Percentiles rank a stretch among this genome's conserved stretches.
Conservation (phyloP, 768 basidiomycete species). For the Fomitopsis serialis region DNA sequence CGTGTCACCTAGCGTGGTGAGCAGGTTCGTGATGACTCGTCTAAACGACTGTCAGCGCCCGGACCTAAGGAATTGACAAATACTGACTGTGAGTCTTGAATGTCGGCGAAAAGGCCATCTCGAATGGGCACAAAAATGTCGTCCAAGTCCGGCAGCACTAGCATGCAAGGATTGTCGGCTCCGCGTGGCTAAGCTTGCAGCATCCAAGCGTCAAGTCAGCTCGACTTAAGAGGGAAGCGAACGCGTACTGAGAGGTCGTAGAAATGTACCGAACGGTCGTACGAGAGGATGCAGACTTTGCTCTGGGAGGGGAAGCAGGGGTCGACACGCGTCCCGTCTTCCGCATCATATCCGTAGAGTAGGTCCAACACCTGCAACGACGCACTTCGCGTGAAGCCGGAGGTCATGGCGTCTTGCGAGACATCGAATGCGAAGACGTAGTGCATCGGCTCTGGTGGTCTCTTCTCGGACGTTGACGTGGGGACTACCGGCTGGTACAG, state of each 20-base stretch:
- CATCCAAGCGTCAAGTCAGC: neutral
- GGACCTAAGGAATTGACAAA: neutral
- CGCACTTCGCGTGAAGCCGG: conserved; percentile 65
- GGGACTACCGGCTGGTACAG: conserved; percentile 51
- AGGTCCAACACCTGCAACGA: conserved; percentile 58
- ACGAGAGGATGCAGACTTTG: conserved; percentile 77
- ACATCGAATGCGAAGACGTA: conserved; percentile 90
- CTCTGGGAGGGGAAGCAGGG: conserved; percentile 49
- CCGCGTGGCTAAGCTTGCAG: conserved; percentile 33
- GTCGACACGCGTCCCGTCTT: conserved; percentile 33
- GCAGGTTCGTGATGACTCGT: conserved; percentile 64
- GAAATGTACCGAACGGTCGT: conserved; percentile 77
- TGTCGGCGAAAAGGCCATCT: conserved; percentile 72
- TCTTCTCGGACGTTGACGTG: conserved; percentile 33
- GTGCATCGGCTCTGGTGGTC: conserved; percentile 60
- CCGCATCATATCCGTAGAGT: conserved; percentile 53
- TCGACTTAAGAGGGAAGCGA: neutral
- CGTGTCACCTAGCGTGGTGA: conserved; percentile 60
- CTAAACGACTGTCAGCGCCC: conserved; percentile 5
- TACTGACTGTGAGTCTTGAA: conserved; percentile 61
- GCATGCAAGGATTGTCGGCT: conserved; percentile 48
- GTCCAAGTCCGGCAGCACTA: conserved; percentile 85
- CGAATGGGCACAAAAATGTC: conserved; percentile 84
- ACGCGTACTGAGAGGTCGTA: conserved; percentile 79
- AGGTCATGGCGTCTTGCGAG: conserved; percentile 56